Percentiles rank a stretch among this genome's conserved stretches.
Evolutionary conservation across 2,329 filamentous ascomycete species (phyloP).

Genomic region (Beauveria caledonica): DNA sequence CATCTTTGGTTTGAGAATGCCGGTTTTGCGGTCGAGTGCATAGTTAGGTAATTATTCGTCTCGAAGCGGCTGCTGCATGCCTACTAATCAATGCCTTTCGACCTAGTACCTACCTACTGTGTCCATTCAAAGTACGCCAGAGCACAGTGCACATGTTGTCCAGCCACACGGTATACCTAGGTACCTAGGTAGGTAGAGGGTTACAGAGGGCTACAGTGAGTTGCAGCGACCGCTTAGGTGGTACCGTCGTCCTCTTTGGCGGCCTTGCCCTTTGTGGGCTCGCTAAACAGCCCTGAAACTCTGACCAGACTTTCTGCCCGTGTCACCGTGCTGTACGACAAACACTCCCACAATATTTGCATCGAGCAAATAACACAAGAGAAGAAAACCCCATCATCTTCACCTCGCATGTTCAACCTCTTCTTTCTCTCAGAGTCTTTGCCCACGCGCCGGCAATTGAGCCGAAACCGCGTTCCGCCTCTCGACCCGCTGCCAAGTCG

Average conservation of each 20-base stretch:
- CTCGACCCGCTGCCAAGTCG: constrained; percentile 1
- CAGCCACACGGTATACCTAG: too few relatives aligned
- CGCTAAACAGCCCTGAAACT: background rate
- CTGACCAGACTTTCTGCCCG: background rate
- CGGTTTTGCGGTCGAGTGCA: background rate
- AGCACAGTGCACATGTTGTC: background rate
- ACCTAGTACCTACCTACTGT: background rate
- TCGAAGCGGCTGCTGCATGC: background rate
- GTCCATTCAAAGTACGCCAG: background rate
- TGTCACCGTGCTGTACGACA: background rate
- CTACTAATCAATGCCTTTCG: background rate
- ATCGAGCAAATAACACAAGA: background rate
- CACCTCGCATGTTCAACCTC: background rate
- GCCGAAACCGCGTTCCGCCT: background rate
- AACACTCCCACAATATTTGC: background rate
- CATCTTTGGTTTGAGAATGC: background rate
- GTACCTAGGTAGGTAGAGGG: too few relatives aligned
- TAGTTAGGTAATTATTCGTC: background rate
- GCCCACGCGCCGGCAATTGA: background rate
- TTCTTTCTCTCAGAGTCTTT: background rate
- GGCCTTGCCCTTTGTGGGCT: background rate
- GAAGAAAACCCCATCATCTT: background rate
- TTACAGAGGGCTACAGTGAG: background rate
- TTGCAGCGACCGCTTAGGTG: background rate
- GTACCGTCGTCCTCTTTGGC: background rate